Evolutionary conservation across 768 basidiomycete species (phyloP), one percentile per base, ranked within the genome.

Genomic region (Punctularia strigosozonata): DNA sequence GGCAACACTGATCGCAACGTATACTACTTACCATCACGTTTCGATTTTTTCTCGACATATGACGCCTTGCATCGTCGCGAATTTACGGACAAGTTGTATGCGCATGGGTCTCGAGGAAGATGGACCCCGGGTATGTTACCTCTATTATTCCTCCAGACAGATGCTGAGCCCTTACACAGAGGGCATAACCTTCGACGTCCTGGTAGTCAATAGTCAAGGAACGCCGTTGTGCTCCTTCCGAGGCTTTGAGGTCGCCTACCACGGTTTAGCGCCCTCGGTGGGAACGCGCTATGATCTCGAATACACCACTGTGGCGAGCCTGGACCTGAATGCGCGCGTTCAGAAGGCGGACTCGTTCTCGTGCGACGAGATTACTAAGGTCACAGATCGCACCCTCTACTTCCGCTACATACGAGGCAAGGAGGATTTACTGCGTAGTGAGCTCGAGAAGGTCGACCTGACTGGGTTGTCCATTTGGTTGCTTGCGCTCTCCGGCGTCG

Each of bases 381-480:
- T 39, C 42, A 46, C 36, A 31, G 49, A 12, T n/a, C n/a, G n/a
- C n/a, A n/a, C n/a, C n/a, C n/a, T n/a, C n/a, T n/a, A n/a, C n/a
- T n/a, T n/a, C n/a, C n/a, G n/a, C n/a, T 54, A 50, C 31, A 34
- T 23, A 12, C 42, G 38, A 10, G 47, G 51, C 6, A 23, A 34
- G 4, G 54, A 54, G 43, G 38, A 46, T 19, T 19, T 43, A 4
- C 19, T 57, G 3, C 48, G 50, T 33, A 20, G 38, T 15, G 18
- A 34, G 15, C 15, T 55, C 33, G n/a, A 28, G 23, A 14, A 19
- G 8, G 17, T 43, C 7, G 38, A 53, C 42, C 38, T 40, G 31
- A 12, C 43, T 28, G 15, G 8, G 18, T 47, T 47, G 18, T 31
- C 43, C 3, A 23, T 61, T 18, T 60, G 59, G 59, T 46, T 63